phyloP scores from a whole-genome alignment of 2,329 filamentous ascomycete species.

The Fusarium musae region DNA sequence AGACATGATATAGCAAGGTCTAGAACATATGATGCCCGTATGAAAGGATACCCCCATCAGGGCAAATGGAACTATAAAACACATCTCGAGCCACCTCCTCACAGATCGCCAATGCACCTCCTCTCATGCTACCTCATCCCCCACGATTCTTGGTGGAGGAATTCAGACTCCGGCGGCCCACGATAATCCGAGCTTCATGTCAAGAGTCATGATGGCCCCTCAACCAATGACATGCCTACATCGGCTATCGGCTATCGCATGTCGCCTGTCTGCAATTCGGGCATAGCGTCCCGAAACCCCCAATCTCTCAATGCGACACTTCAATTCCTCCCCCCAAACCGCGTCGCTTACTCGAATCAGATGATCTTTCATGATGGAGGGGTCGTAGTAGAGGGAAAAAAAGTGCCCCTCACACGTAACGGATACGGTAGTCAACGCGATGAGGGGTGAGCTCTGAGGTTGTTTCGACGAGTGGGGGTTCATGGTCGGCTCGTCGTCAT shows the following conservation, averaged over 20 bases:
- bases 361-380: conserved; percentile 22
- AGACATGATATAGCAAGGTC: conserved; percentile 9
- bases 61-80: background rate
- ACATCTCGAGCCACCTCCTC: background rate
- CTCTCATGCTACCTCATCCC: conserved; percentile 14
- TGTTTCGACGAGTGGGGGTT: conserved; percentile 30
- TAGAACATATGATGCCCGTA: conserved; percentile 3
- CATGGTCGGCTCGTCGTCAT: background rate
- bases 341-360: conserved; percentile 6
- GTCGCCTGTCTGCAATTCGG: conserved; percentile 25
- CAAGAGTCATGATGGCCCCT: conserved; percentile 33
- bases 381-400: background rate
- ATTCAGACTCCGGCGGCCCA: conserved; percentile 37
- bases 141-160: conserved; percentile 41
- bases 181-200: conserved; percentile 39
- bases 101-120: background rate
- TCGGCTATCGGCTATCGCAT: conserved; percentile 28
- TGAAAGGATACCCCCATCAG: conserved; percentile 19
- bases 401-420: conserved; percentile 32
- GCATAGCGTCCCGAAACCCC: conserved; percentile 31
- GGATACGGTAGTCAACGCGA: conserved; percentile 16
- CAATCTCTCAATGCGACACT: conserved; percentile 28
- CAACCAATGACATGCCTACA: conserved; percentile 3
- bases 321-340: conserved; percentile 26
- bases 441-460: conserved; percentile 22